phyloP scores from a whole-genome alignment of 2,329 filamentous ascomycete species.

The Tolypocladium endophyticum region DNA sequence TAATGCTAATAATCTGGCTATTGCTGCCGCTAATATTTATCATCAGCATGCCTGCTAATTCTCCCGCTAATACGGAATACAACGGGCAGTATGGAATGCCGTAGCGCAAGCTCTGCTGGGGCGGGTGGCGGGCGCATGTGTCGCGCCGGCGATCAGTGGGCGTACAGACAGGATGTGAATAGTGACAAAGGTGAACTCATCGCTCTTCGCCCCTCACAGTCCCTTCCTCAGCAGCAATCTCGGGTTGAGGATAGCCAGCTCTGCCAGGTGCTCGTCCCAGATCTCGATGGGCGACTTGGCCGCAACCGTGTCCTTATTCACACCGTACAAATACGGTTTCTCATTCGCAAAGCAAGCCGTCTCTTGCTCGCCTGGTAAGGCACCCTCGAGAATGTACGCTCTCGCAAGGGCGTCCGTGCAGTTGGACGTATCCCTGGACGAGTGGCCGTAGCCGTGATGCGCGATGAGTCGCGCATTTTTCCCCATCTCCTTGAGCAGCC shows the following conservation, averaged over 20 bases:
- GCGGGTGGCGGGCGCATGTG: too few species aligned
- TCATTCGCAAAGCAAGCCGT: conserved; percentile 34
- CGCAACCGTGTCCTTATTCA: conserved; percentile 6
- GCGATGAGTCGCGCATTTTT: conserved; percentile 34
- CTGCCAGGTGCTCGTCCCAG: conserved; percentile 10
- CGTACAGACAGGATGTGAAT: too few species aligned
- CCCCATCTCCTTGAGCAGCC: conserved; percentile 34
- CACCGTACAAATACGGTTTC: conserved; percentile 35
- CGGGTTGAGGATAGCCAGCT: conserved; percentile 6
- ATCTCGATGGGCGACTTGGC: conserved; percentile 1
- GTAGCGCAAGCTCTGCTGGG: too few species aligned
- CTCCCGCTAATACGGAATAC: too few species aligned
- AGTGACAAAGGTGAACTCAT: too few species aligned
- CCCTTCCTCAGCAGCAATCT: neutral
- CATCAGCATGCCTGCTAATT: too few species aligned
- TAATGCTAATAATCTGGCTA: too few species aligned
- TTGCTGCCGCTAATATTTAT: too few species aligned
- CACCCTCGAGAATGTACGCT: conserved; percentile 29
- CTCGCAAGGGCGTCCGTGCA: conserved; percentile 33
- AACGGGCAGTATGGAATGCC: too few species aligned
- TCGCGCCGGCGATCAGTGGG: too few species aligned
- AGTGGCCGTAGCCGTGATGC: conserved; percentile 40
- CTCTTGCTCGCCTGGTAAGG: conserved; percentile 28
- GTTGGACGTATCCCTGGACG: conserved; percentile 30
- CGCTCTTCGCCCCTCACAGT: neutral